Base-by-base conservation (phyloP, 768 basidiomycete species). In the Boletus rex-veris region DNA sequence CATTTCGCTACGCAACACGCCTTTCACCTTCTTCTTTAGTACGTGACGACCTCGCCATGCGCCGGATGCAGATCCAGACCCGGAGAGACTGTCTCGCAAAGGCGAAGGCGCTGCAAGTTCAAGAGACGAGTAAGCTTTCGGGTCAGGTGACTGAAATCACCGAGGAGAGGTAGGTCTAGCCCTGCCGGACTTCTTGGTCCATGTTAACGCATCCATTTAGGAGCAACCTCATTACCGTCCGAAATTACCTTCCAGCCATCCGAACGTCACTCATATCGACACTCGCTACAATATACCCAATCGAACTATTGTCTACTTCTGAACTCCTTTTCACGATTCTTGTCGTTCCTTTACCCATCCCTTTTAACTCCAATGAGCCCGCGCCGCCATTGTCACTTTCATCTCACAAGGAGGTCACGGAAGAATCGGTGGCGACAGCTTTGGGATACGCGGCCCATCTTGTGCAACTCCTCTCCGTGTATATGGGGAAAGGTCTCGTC, bases 281-380 rank as follows among this genome's bases (percentile, higher is more conserved):
- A 12, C 79, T 97, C 42, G 82, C 88, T 38, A 73, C 76, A 12
- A 86, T 96, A 60, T 98, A 87, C 70, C 94, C 95, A 21, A 96
- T 99, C 62, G 89, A 92, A 49, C 84, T 96, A 16, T 77, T 85
- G 44, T 88, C 88, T 11, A 77, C 93, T 12, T 83, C 90, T 5
- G 86, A 92, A 62, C 76, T 98, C n/a, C 81, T 97, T 28, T 99
- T 89, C 69, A 84, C 89, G 12, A 91, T 99, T 66, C 75, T 94
- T 46, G 78, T 80, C 46, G 84, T 92, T 43, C 90, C 97, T n/a
- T 78, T 99, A 10, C 95, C 97, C 2, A 94, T 98, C 56, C 92
- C 92, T 15, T 61, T 85, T 21, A 75, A 80, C 30, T 58, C 81
- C 5, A 82, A 83, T 48, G 89, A 94, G 60, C 91, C 93, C 42